These are phyloP conservation scores for Amylocystis lapponica DNA, from an alignment of 768 basidiomycete species.

Conservation along the genomic window DNA sequence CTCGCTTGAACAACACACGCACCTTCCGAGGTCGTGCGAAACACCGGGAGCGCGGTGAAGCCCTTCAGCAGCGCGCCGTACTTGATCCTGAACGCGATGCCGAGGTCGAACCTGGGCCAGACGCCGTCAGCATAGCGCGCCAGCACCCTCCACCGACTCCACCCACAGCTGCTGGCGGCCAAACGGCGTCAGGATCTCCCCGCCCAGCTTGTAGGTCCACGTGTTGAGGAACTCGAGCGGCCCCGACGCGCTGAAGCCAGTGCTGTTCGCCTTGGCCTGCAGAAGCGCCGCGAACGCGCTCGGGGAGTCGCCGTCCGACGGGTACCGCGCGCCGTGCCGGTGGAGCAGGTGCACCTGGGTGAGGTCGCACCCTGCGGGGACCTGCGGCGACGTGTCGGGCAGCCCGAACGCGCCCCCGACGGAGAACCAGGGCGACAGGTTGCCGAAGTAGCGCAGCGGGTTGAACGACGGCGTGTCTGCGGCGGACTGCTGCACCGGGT, in stretches of 20 bases:
- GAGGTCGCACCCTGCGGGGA: slow-evolving; percentile 43
- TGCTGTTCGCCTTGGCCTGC: slow-evolving; percentile 18
- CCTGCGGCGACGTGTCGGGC: slow-evolving; percentile 36
- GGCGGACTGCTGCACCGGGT: slow-evolving; percentile 22
- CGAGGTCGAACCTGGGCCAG: slow-evolving; percentile 28
- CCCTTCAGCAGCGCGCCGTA: slow-evolving; percentile 41
- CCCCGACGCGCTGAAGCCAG: slow-evolving; percentile 29
- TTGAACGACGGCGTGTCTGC: slow-evolving; percentile 29
- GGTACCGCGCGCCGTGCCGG: slow-evolving; percentile 41
- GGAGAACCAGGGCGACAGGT: slow-evolving; percentile 46
- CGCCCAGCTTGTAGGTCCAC: slow-evolving; percentile 42
- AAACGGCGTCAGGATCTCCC: slow-evolving; percentile 43
- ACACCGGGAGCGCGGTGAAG: slow-evolving; percentile 42
- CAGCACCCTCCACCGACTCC: no score
- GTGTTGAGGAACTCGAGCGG: slow-evolving; percentile 37
- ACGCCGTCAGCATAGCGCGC: no score
- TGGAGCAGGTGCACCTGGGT: slow-evolving; percentile 38
- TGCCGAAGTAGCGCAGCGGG: slow-evolving; percentile 41
- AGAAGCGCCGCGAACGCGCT: slow-evolving; percentile 21
- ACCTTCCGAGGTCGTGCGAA: slow-evolving; percentile 41
- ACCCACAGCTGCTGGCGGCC: slow-evolving; percentile 36
- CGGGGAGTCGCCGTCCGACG: slow-evolving; percentile 25
- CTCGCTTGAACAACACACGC: not conserved
- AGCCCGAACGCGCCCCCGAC: slow-evolving; percentile 41
- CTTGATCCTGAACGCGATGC: slow-evolving; percentile 38